A percentile compares a stretch with the other conserved stretches of the same genome.
phyloP scores from a whole-genome alignment of 352 stramenopile genomes.

The Phytophthora sojae region DNA sequence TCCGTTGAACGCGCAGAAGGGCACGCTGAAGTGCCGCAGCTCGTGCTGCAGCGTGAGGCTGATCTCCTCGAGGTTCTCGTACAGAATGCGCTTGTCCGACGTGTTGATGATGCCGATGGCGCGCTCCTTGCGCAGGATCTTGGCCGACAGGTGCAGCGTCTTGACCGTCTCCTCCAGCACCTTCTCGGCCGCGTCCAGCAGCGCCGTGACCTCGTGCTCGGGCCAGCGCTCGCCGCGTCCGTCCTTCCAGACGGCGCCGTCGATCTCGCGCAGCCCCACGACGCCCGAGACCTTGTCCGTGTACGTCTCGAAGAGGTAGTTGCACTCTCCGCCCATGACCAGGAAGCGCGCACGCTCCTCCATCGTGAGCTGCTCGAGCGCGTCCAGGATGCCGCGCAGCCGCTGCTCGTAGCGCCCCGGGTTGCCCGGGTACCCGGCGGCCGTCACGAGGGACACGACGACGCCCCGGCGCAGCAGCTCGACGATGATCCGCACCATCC shows the following conservation, averaged over 20 bases:
- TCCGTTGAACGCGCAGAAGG: constrained; percentile 97
- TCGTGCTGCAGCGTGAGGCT: constrained; percentile 92
- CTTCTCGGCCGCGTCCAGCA: constrained; percentile 88
- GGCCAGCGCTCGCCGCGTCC: constrained; percentile 89
- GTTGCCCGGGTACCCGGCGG: constrained; percentile 78
- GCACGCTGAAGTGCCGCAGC: constrained; percentile 80
- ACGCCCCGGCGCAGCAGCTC: constrained; percentile 71
- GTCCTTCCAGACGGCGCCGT: constrained; percentile 77
- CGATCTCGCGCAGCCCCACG: constrained; percentile 73
- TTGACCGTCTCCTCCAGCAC: constrained; percentile 79
- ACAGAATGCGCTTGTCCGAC: constrained; percentile 79
- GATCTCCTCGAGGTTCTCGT: constrained; percentile 96
- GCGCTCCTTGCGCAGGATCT: constrained; percentile 94
- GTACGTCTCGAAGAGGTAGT: constrained; percentile 92
- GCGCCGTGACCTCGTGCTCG: constrained; percentile 71
- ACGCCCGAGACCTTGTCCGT: constrained; percentile 47
- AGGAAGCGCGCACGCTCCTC: constrained; percentile 79
- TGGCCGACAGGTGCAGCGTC: constrained; percentile 85
- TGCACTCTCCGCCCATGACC: constrained; percentile 97
- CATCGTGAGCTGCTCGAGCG: constrained; percentile 51
- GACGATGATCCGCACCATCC: constrained; percentile 80
- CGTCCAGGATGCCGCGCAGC: constrained; percentile 80
- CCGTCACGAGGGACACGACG: constrained; percentile 86
- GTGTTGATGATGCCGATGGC: constrained; percentile 94
- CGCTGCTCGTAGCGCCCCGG: constrained; percentile 77